Conservation (phyloP, 305 asterid species). For the Salvia sclarea region DNA sequence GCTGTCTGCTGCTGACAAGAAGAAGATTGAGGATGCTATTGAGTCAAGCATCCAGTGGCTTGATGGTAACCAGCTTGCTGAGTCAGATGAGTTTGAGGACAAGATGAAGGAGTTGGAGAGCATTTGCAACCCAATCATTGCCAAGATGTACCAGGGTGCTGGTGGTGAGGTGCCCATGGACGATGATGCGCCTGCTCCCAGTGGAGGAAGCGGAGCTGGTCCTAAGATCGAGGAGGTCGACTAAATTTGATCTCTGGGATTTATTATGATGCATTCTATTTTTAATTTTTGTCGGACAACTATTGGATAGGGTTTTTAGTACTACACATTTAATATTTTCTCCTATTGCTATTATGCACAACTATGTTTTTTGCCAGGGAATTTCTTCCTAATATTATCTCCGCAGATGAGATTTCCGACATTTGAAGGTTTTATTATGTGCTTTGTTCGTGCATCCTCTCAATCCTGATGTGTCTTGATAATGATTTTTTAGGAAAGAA, state of each 20-base stretch:
- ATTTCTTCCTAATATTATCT: not conserved
- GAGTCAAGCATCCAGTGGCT: slow-evolving; percentile 69
- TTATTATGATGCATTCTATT: not conserved
- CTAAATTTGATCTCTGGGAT: slow-evolving; percentile 32
- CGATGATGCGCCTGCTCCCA: slow-evolving; percentile 61
- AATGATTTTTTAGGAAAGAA: too few relatives aligned
- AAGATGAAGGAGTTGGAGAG: slow-evolving; percentile 84
- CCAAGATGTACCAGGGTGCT: slow-evolving; percentile 85
- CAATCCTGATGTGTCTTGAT: too few relatives aligned
- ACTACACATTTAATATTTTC: not conserved
- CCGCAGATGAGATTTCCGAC: not conserved
- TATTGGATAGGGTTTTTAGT: not conserved
- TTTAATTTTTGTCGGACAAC: not conserved
- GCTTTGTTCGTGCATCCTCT: not conserved
- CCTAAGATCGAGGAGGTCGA: slow-evolving; percentile 91
- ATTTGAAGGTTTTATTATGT: not conserved
- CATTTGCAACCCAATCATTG: slow-evolving; percentile 74
- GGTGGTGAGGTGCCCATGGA: slow-evolving; percentile 66
- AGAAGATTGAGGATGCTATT: slow-evolving; percentile 73
- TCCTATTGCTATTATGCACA: not conserved
- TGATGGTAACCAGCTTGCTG: slow-evolving; percentile 66
- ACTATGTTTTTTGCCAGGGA: not conserved
- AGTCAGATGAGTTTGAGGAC: slow-evolving; percentile 77
- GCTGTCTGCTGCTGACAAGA: slow-evolving; percentile 65
- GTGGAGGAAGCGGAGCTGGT: slow-evolving; percentile 58